A percentile compares a stretch with the other conserved stretches of the same genome.
phyloP scores from a whole-genome alignment of 441 rosid genomes.

The Jatropha multifida region DNA sequence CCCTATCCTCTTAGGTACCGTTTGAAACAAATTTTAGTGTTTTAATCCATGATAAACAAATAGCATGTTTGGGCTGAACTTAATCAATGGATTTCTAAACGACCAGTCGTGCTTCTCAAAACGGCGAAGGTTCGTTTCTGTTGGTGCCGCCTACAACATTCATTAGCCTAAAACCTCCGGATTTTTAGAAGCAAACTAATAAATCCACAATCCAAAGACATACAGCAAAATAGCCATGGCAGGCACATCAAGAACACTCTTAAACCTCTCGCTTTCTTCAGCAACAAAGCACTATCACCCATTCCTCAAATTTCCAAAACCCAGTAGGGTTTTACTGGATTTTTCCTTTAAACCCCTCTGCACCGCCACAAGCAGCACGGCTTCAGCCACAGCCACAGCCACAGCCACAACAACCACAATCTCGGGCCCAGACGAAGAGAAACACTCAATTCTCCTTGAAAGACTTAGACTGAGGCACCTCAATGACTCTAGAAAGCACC shows the following conservation, averaged over 20 bases:
- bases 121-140: not conserved
- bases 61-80: too few relatives aligned
- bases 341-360: slow-evolving; percentile 36
- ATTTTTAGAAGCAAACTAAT: not conserved
- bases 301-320: slow-evolving; percentile 47
- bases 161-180: not conserved
- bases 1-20: too few relatives aligned
- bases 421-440: slow-evolving; percentile 49
- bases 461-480: slow-evolving; percentile 72
- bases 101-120: not conserved
- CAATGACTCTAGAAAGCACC: slow-evolving; percentile 48
- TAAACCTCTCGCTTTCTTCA: slow-evolving; percentile 39
- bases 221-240: slow-evolving; percentile 41
- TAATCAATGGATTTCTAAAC: not conserved
- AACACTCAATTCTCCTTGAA: slow-evolving; percentile 75
- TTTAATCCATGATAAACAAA: too few relatives aligned
- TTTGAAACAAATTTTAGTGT: too few relatives aligned
- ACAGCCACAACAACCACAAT: slow-evolving; percentile 9
- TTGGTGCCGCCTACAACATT: not conserved
- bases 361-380: slow-evolving; percentile 18
- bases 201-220: not conserved
- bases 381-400: slow-evolving; percentile 14
- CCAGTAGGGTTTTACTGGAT: slow-evolving; percentile 46
- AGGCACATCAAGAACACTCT: slow-evolving; percentile 57
- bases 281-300: slow-evolving; percentile 40